Evolutionary conservation across 176 grass and related monocot genomes (phyloP).

Genomic region (Cenchrus americanus): DNA sequence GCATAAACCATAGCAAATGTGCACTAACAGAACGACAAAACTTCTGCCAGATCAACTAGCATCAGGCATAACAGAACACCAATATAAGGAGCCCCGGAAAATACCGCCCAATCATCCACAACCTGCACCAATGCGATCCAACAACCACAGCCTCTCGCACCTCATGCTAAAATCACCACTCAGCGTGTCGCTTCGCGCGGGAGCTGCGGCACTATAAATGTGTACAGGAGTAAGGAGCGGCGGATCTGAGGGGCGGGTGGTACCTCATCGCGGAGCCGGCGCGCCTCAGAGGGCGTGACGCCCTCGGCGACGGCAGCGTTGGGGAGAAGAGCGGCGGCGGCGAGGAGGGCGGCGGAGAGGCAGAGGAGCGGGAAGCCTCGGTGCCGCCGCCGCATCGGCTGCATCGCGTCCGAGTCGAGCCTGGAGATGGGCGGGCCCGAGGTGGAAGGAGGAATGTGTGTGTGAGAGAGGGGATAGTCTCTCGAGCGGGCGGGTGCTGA

Average conservation of each 20-base stretch:
- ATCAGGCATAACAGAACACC: not conserved
- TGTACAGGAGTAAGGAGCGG: not conserved
- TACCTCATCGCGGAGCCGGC: slow-evolving; percentile 87
- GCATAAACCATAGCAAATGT: slow-evolving; percentile 4
- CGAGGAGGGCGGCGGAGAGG: slow-evolving; percentile 46
- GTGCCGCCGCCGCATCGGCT: slow-evolving; percentile 35
- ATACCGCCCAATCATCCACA: not conserved
- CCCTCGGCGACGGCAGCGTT: slow-evolving; percentile 52
- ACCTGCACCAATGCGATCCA: not conserved
- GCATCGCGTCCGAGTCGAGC: slow-evolving; percentile 28
- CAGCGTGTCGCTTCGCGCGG: not conserved
- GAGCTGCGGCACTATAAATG: not conserved
- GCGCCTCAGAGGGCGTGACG: slow-evolving; percentile 71
- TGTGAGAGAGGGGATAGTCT: no score
- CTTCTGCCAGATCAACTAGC: not conserved
- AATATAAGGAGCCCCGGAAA: not conserved
- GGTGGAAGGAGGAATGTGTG: not conserved
- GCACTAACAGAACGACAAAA: not conserved
- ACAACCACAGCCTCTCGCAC: not conserved
- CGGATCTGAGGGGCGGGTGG: slow-evolving; percentile 25
- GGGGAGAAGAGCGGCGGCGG: slow-evolving; percentile 40
- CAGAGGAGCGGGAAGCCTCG: slow-evolving; percentile 18
- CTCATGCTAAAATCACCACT: not conserved
- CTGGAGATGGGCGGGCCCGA: slow-evolving; percentile 34
- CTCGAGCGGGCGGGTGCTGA: no score